Percentiles rank a stretch among this genome's conserved stretches.
Evolutionary conservation across 164 flowering plant genomes (phyloP).

Genomic region (Vitis riparia): DNA sequence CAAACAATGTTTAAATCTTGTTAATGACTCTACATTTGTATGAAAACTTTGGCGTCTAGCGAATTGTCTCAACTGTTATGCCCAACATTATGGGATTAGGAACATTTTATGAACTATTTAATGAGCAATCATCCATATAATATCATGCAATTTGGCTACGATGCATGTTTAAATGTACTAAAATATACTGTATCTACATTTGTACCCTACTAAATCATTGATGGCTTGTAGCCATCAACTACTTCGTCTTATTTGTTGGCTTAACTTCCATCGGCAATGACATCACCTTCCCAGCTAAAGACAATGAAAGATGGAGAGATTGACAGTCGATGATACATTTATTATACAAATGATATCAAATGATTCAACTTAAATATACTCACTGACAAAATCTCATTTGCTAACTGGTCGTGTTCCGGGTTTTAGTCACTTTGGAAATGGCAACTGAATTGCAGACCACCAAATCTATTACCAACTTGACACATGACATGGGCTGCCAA

Average conservation of each 20-base stretch:
- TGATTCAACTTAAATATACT: slow-evolving; percentile 4
- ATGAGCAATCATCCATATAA: slow-evolving; percentile 2
- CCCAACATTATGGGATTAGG: slow-evolving; percentile 30
- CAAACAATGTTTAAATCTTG: slow-evolving; percentile 11
- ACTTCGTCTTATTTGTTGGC: slow-evolving; percentile 21
- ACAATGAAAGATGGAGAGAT: slow-evolving; percentile 22
- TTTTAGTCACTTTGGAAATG: neutral
- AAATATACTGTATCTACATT: neutral
- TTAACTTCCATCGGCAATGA: slow-evolving; percentile 25
- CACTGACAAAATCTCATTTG: slow-evolving; percentile 1
- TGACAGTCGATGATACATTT: neutral
- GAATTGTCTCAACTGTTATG: slow-evolving; percentile 55
- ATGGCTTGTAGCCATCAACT: slow-evolving; percentile 25
- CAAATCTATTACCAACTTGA: slow-evolving; percentile 6
- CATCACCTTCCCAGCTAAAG: slow-evolving; percentile 30
- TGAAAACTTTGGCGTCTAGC: neutral
- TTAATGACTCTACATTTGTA: slow-evolving; percentile 2
- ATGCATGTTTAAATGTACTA: neutral
- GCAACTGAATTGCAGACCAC: slow-evolving; percentile 7
- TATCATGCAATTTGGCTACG: neutral
- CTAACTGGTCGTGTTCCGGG: neutral
- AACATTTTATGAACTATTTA: slow-evolving; percentile 11
- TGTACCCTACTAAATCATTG: slow-evolving; percentile 20
- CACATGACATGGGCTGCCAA: neutral
- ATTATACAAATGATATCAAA: neutral